A percentile compares a stretch with the other conserved stretches of the same genome.
Conservation (phyloP, 257 asterid species). For the Cruciata laevipes region DNA sequence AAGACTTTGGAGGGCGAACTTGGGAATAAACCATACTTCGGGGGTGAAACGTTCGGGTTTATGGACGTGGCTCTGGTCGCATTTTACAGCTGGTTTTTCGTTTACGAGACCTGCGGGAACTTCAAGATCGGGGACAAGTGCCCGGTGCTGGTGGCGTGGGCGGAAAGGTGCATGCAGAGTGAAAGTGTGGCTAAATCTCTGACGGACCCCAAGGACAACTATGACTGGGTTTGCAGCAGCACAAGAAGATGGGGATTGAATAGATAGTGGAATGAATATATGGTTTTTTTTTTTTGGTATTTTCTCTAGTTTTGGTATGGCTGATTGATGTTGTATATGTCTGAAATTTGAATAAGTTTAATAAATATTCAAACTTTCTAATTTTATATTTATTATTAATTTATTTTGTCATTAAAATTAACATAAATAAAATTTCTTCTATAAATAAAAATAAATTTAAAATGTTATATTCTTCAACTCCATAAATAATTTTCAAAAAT, state of each 20-base stretch:
- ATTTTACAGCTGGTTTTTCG: constrained; percentile 27
- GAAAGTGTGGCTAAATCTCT: constrained; percentile 26
- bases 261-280: not conserved
- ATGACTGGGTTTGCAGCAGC: not conserved
- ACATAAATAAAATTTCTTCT: too few species aligned
- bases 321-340: too few species aligned
- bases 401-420: too few species aligned
- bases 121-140: constrained; percentile 22
- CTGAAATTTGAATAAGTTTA: too few species aligned
- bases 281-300: too few species aligned
- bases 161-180: constrained; percentile 20
- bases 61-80: constrained; percentile 33
- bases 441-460: too few species aligned
- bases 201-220: constrained; percentile 17
- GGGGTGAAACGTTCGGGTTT: constrained; percentile 36
- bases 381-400: too few species aligned
- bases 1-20: constrained; percentile 36
- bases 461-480: too few species aligned
- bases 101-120: constrained; percentile 31
- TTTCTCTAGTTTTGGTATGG: too few species aligned
- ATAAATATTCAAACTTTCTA: too few species aligned
- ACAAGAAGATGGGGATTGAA: constrained; percentile 16
- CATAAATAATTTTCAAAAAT: too few species aligned
- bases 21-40: constrained; percentile 41
- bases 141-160: constrained; percentile 26